These are phyloP conservation scores for Gigaspora rosea DNA, from an alignment of 192 early-diverging fungal genomes.

Conservation along the genomic window DNA sequence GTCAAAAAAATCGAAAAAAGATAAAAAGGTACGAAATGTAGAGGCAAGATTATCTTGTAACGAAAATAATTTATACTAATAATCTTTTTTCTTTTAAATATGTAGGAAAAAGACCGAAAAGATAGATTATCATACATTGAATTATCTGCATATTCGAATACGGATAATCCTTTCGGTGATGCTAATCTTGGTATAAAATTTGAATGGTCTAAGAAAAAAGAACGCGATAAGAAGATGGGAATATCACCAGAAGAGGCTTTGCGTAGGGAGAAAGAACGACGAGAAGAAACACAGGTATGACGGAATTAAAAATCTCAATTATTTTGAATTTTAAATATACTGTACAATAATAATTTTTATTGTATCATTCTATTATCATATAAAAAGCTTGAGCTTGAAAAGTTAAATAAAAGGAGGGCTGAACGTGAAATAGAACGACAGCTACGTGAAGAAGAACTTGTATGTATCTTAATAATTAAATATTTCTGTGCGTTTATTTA, in stretches of 20 bases:
- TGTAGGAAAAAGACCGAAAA: background rate
- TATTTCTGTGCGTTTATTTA: background rate
- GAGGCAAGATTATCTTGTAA: too few species aligned
- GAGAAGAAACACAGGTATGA: constrained; percentile 60
- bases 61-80: too few species aligned
- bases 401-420: constrained; percentile 74
- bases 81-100: too few species aligned
- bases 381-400: constrained; percentile 67
- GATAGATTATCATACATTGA: constrained; percentile 29
- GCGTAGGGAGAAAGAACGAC: constrained; percentile 53
- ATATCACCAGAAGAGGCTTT: constrained; percentile 58
- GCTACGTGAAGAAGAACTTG: constrained; percentile 78
- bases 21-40: too few species aligned
- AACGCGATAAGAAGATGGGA: constrained; percentile 75
- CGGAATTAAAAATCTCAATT: background rate
- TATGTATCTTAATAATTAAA: constrained; percentile 39
- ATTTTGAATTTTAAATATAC: background rate
- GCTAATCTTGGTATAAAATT: constrained; percentile 81
- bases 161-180: constrained; percentile 83
- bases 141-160: constrained; percentile 63
- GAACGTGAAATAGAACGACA: constrained; percentile 82
- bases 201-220: constrained; percentile 92
- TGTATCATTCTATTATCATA: background rate
- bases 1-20: too few species aligned
- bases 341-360: background rate